A percentile compares a stretch with the other conserved stretches of the same genome.
These are phyloP conservation scores for Pittosporum tobira DNA, from an alignment of 129 eudicot genomes.

Conservation along the genomic window DNA sequence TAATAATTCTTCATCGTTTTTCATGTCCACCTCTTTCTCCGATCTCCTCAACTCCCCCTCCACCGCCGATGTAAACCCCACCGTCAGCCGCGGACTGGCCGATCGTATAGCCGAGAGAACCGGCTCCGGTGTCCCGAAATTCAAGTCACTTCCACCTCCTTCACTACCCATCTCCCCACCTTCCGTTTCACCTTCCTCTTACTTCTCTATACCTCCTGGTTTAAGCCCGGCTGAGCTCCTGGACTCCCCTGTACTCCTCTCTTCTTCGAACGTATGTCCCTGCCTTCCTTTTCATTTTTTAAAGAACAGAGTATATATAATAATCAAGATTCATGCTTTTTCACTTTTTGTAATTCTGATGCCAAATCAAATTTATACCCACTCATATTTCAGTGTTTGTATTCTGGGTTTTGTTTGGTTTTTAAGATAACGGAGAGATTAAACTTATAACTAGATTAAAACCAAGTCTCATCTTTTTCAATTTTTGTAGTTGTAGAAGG, in stretches of 20 bases:
- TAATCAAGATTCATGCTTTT: too few species aligned
- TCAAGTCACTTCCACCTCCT: constrained; percentile 80
- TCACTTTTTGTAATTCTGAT: too few species aligned
- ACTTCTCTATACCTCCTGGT: constrained; percentile 76
- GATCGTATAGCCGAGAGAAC: constrained; percentile 52
- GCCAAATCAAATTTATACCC: neutral
- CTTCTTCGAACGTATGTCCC: constrained; percentile 50
- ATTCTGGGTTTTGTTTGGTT: neutral
- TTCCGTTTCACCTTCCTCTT: constrained; percentile 60
- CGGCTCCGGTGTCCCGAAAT: constrained; percentile 67
- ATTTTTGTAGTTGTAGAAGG: neutral
- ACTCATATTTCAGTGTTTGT: constrained; percentile 6
- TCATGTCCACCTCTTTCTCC: constrained; percentile 49
- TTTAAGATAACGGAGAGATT: neutral
- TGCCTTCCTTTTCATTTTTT: too few species aligned
- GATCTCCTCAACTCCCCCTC: constrained; percentile 32
- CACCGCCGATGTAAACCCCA: constrained; percentile 7
- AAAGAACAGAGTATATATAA: too few species aligned
- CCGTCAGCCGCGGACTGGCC: constrained; percentile 27
- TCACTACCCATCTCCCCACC: constrained; percentile 74
- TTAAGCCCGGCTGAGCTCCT: constrained; percentile 68
- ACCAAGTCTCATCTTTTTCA: neutral
- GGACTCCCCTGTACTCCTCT: constrained; percentile 80
- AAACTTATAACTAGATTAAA: too few species aligned
- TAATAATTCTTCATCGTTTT: neutral